A percentile compares a stretch with the other conserved stretches of the same genome.
These are phyloP conservation scores for Botrytis galanthina DNA, from an alignment of 2,329 filamentous ascomycete species.

Conservation along the genomic window DNA sequence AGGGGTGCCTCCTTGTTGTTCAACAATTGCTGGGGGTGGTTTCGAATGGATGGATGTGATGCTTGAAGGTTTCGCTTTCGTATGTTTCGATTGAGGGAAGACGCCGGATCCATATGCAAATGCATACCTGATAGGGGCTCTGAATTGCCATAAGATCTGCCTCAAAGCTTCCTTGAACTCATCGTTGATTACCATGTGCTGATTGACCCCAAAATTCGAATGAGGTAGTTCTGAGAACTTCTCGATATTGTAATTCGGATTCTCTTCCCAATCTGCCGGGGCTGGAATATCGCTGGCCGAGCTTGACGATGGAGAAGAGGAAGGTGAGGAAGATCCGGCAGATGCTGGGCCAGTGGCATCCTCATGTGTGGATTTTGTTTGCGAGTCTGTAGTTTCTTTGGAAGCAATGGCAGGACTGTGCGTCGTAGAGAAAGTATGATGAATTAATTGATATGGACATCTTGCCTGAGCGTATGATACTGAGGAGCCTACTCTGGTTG, in stretches of 20 bases:
- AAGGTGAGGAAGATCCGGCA: background rate
- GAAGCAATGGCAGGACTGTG: constrained; percentile 19
- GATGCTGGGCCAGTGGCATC: constrained; percentile 23
- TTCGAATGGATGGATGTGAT: constrained; percentile 70
- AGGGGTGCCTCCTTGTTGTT: constrained; percentile 80
- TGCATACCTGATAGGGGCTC: constrained; percentile 90
- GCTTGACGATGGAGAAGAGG: constrained; percentile 6
- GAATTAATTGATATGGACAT: constrained; percentile 12
- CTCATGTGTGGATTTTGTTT: constrained; percentile 17
- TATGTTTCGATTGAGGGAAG: constrained; percentile 69
- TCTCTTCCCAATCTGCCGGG: constrained; percentile 64
- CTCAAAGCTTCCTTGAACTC: constrained; percentile 91
- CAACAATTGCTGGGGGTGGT: constrained; percentile 74
- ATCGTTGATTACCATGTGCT: constrained; percentile 92
- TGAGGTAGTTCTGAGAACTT: constrained; percentile 75
- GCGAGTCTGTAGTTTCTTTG: constrained; percentile 19
- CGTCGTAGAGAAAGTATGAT: constrained; percentile 3
- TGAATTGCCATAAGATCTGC: constrained; percentile 85
- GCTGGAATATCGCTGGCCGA: constrained; percentile 28
- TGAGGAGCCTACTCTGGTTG: background rate
- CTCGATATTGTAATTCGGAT: constrained; percentile 67
- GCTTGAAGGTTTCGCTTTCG: constrained; percentile 52
- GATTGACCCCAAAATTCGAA: constrained; percentile 85
- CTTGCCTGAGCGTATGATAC: background rate
- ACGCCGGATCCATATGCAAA: constrained; percentile 98